These are phyloP conservation scores for Massariosphaeria phaeospora DNA, from an alignment of 495 filamentous ascomycete genomes.

Conservation along the genomic window DNA sequence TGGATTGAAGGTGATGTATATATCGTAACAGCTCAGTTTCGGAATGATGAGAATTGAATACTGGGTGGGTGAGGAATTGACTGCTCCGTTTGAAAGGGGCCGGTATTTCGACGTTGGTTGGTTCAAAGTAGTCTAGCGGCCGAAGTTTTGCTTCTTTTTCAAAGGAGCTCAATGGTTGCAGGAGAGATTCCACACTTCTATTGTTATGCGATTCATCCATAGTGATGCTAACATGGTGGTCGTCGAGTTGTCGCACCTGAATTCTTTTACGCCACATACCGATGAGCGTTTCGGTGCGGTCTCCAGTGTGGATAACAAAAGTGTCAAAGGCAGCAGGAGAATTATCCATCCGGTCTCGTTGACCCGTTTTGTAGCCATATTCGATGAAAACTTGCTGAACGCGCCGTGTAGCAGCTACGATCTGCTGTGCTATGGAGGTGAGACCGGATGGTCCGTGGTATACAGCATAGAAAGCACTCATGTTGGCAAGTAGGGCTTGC, in stretches of 20 bases:
- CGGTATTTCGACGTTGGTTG: constrained; percentile 44
- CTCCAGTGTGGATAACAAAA: constrained; percentile 53
- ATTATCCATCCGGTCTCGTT: constrained; percentile 51
- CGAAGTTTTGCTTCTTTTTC: not conserved
- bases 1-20: constrained; percentile 90
- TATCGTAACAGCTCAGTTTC: constrained; percentile 95
- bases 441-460: constrained; percentile 90
- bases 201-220: constrained; percentile 67
- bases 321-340: constrained; percentile 73
- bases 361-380: constrained; percentile 61
- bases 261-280: constrained; percentile 51
- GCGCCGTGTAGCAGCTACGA: constrained; percentile 63
- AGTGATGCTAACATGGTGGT: constrained; percentile 60
- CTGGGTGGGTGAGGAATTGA: constrained; percentile 78
- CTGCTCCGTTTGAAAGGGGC: constrained; percentile 65
- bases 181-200: constrained; percentile 56
- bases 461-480: constrained; percentile 96
- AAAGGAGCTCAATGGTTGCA: constrained; percentile 46
- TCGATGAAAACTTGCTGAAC: constrained; percentile 61
- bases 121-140: not conserved
- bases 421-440: constrained; percentile 75
- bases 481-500: constrained; percentile 91
- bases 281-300: constrained; percentile 49
- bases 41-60: constrained; percentile 96
- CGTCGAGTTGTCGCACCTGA: constrained; percentile 60